Evolutionary conservation across 305 asterid species (phyloP).

Genomic region (Fraxinus floribunda): DNA sequence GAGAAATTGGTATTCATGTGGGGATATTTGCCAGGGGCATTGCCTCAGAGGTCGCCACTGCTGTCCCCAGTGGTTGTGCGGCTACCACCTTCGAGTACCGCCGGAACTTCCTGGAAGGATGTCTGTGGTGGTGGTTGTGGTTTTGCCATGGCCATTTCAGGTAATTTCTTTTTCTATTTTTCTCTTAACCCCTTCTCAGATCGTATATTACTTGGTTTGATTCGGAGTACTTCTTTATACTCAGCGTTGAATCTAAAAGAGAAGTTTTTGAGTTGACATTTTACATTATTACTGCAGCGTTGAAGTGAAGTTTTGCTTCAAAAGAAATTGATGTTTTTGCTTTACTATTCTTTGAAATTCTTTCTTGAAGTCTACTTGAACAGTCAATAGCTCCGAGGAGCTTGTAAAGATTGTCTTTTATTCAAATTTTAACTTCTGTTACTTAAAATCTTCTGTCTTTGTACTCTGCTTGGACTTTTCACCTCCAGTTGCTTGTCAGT

Average conservation of each 20-base stretch:
- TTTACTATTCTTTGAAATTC: neutral
- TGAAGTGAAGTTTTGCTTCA: neutral
- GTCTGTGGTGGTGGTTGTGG: conserved; percentile 98
- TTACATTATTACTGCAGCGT: neutral
- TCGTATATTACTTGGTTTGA: neutral
- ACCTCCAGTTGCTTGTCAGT: neutral
- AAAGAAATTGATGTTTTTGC: neutral
- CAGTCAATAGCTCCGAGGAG: neutral
- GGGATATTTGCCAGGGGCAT: conserved; percentile 96
- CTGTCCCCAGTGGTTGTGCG: conserved; percentile 69
- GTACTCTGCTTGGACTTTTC: neutral
- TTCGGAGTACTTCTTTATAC: neutral
- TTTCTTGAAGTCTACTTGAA: neutral
- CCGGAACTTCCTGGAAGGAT: conserved; percentile 66
- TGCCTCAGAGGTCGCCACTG: conserved; percentile 85
- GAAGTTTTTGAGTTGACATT: neutral
- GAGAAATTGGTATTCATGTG: conserved; percentile 67
- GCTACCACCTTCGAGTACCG: conserved; percentile 41
- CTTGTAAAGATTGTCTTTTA: neutral
- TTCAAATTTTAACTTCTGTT: neutral
- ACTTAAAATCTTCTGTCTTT: neutral
- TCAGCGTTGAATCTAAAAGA: neutral
- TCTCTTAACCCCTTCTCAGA: neutral
- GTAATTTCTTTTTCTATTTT: conserved; percentile 30
- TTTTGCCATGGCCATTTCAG: conserved; percentile 90